A percentile compares a stretch with the other conserved stretches of the same genome.
Conservation (phyloP, 2,329 filamentous ascomycete genomes). For the Microcera coccophila region DNA sequence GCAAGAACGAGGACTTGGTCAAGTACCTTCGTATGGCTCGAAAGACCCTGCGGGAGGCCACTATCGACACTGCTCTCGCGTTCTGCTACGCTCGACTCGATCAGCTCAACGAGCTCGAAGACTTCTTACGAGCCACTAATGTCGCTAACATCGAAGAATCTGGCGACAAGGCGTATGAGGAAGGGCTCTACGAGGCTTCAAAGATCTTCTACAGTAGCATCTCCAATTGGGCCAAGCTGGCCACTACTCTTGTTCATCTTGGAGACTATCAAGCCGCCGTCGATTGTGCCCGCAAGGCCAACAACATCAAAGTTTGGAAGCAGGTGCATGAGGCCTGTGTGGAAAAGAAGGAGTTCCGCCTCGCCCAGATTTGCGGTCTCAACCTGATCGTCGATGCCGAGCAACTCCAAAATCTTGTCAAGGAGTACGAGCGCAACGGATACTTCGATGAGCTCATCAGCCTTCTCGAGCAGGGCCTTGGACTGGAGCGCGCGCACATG, state of each 20-base stretch:
- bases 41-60: slow-evolving; percentile 90
- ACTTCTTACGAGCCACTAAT: slow-evolving; percentile 89
- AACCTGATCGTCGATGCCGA: slow-evolving; percentile 98
- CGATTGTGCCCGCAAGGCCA: slow-evolving; percentile 95
- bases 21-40: slow-evolving; percentile 96
- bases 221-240: slow-evolving; percentile 99
- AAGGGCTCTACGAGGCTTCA: slow-evolving; percentile 89
- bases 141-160: slow-evolving; percentile 95
- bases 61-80: slow-evolving; percentile 88
- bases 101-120: slow-evolving; percentile 88
- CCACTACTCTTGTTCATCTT: slow-evolving; percentile 94
- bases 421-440: slow-evolving; percentile 93
- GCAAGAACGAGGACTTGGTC: slow-evolving; percentile 96
- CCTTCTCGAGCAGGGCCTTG: slow-evolving; percentile 89
- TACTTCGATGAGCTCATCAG: slow-evolving; percentile 98
- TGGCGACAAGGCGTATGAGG: slow-evolving; percentile 94
- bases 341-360: slow-evolving; percentile 95
- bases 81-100: slow-evolving; percentile 92
- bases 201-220: slow-evolving; percentile 99
- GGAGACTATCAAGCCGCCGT: slow-evolving; percentile 96
- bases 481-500: slow-evolving; percentile 89
- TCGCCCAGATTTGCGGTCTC: slow-evolving; percentile 97
- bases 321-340: slow-evolving; percentile 97
- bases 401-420: slow-evolving; percentile 86
- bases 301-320: slow-evolving; percentile 99